Base-by-base conservation (phyloP, 1,284 basidiomycete genomes). In the Sporisorium exsertum region DNA sequence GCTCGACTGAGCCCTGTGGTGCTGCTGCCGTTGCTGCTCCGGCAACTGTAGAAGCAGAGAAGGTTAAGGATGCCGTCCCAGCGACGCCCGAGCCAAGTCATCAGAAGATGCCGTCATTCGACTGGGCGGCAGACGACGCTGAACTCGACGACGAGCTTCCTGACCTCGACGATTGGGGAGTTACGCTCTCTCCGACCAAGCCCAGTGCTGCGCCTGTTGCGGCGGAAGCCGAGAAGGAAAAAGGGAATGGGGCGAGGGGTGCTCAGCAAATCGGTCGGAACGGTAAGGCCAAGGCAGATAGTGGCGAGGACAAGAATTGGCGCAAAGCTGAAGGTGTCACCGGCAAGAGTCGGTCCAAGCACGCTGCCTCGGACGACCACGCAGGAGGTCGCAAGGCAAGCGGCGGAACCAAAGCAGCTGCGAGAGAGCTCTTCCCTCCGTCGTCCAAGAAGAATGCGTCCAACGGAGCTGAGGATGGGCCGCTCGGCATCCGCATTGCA, bases 51-150 rank as follows among this genome's bases (percentile, higher is more conserved):
- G 16, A 56, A 40, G 35, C n/a, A 35, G 29, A 32, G 8, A 32
- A 29, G 22, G 24, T 22, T 1, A 58, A 47, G 12, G 56, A 32
- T 10, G 13, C 43, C 5, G 66, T 50, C 12, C 43, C 35, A 4
- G 32, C 56, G 13, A 58, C 69, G 12, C 63, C 63, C 1, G 58
- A 59, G 26, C 56, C 59, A 4, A 45, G 12, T 2, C 65, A 56
- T 15, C n/a, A 37, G 6, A 64, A 75, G 32, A 12, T 50, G 8
- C 5, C 29, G 24, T 58, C 69, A 8, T 67, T 81, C 49, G 73
- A 81, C 60, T 81, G 80, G 80, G 80, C 80, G 6, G 78, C 68
- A 2, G 80, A 81, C 20, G 80, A 80, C 52, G 76, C 73, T 45
- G 80, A 81, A 42, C 54, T 72, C 12, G 80, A 76, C 40, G 80